These are phyloP conservation scores for Cutaneotrichosporon arboriforme DNA, from an alignment of 1,284 basidiomycete genomes.

Conservation along the genomic window DNA sequence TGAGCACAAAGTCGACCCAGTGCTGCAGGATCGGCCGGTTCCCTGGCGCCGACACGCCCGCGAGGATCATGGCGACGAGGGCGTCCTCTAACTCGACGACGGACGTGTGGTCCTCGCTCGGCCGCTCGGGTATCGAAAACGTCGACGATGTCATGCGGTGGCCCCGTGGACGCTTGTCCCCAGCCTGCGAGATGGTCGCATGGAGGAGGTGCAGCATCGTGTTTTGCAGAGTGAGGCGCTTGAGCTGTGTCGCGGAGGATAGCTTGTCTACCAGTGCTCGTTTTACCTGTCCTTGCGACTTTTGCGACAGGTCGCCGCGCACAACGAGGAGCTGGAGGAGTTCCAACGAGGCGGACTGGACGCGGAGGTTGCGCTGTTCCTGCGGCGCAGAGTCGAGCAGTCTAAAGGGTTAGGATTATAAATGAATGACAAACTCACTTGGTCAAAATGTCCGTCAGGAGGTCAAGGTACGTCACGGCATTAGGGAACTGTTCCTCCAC, in stretches of 20 bases:
- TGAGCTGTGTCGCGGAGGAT: constrained; percentile 63
- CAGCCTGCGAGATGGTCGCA: constrained; percentile 64
- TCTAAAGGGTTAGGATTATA: background rate
- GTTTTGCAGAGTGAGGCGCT: constrained; percentile 76
- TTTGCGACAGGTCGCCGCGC: constrained; percentile 65
- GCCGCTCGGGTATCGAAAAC: constrained; percentile 16
- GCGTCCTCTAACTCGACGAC: constrained; percentile 42
- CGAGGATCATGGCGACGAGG: constrained; percentile 69
- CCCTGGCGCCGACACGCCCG: constrained; percentile 64
- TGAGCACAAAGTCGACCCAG: constrained; percentile 93
- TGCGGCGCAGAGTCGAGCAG: constrained; percentile 48
- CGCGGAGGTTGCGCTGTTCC: constrained; percentile 41
- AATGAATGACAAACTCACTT: constrained; percentile 1
- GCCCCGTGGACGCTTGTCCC: constrained; percentile 23
- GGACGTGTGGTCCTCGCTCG: background rate
- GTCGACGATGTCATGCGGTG: constrained; percentile 24
- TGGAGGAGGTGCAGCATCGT: constrained; percentile 88
- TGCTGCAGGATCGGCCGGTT: constrained; percentile 82
- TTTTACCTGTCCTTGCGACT: constrained; percentile 62
- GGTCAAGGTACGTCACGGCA: constrained; percentile 15
- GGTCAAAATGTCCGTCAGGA: constrained; percentile 10
- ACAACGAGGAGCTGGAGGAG: constrained; percentile 74
- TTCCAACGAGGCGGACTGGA: constrained; percentile 72
- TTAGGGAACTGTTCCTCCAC: constrained; percentile 11
- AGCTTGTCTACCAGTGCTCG: constrained; percentile 67